Evolutionary conservation across 2,329 filamentous ascomycete species (phyloP), one percentile per base, ranked within the genome.

Genomic region (Cladosporium sp.): DNA sequence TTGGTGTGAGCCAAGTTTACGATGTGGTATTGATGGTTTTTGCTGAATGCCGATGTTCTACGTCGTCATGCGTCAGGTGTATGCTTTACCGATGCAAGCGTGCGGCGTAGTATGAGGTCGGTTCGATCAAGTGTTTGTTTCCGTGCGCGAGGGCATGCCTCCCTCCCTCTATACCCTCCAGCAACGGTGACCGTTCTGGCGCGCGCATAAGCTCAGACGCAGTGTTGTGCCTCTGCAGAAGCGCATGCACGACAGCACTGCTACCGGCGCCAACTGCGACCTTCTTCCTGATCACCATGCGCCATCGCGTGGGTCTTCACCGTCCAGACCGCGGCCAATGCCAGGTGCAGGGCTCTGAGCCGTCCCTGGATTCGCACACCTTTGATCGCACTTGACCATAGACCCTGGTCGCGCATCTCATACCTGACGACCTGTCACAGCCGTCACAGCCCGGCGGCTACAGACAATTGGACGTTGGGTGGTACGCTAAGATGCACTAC

Each of bases 121-220:
- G 75, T 75, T 77, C 73, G 74, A 72, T 59, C 63, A 24, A 59
- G 72, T 76, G 74, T 70, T 71, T 72, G 72, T 76, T 75, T 73
- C 76, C 73, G 76, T 76, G 79, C 77, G 77, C 73, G 75, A 74
- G 78, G 52, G 71, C 76, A 79, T 77, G 77, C 76, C 76, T 77
- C 73, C 69, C 72, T 74, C 70, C 76, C 80, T 79, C 78, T 81
- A 80, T 81, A 81, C 73, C 76, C 55, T 59, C 32, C 34, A 36
- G 34, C 59, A 34, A 54, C 72, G 68, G 67, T 73, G 70, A 70
- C 68, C 65, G 68, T 73, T 73, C 65, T 73, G 70, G 73, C 71
- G 73, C 73, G 75, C 73, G 74, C 75, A 74, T 72, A 74, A 71
- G 73, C 70, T 71, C 68, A 52, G 69, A 67, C 70, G 63, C 55